These are phyloP conservation scores for Ascosphaera apis DNA, from an alignment of 2,329 filamentous ascomycete genomes.

Conservation along the genomic window DNA sequence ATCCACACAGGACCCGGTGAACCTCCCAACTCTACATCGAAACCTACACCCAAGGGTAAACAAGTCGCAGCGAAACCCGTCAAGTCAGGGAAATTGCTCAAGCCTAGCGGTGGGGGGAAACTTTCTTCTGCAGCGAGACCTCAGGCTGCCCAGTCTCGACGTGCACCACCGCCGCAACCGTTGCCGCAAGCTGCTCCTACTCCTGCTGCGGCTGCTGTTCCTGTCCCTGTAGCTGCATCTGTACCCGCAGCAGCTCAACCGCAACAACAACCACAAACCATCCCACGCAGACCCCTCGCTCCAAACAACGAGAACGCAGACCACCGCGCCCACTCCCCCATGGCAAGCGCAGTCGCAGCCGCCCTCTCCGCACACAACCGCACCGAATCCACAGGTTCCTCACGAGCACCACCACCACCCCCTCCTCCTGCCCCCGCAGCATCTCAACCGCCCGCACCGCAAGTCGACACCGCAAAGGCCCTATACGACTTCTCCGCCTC, in stretches of 20 bases:
- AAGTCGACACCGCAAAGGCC: slow-evolving; percentile 65
- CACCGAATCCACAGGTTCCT: slow-evolving; percentile 23
- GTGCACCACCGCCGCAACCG: slow-evolving; percentile 12
- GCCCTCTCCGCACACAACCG: slow-evolving; percentile 25
- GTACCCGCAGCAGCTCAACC: slow-evolving; percentile 16
- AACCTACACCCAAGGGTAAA: slow-evolving; percentile 68
- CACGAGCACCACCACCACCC: slow-evolving; percentile 24
- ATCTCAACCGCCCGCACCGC: slow-evolving; percentile 36
- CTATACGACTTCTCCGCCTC: slow-evolving; percentile 81
- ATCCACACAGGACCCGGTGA: slow-evolving; percentile 76
- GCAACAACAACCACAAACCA: slow-evolving; percentile 22
- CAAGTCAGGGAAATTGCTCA: slow-evolving; percentile 78
- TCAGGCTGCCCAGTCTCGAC: slow-evolving; percentile 13
- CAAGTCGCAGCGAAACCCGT: slow-evolving; percentile 74
- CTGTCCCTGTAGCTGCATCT: slow-evolving; percentile 10
- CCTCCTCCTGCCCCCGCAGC: slow-evolving; percentile 45
- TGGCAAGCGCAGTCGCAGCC: slow-evolving; percentile 8
- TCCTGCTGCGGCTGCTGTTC: slow-evolving; percentile 10
- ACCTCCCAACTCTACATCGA: slow-evolving; percentile 57
- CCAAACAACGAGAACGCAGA: no score
- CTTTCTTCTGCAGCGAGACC: slow-evolving; percentile 26
- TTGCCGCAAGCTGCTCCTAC: slow-evolving; percentile 12
- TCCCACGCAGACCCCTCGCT: slow-evolving; percentile 8
- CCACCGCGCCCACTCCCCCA: no score
- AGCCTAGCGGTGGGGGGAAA: slow-evolving; percentile 66